Conservation (phyloP, 768 basidiomycete species). For the Pulveroboletus frians region DNA sequence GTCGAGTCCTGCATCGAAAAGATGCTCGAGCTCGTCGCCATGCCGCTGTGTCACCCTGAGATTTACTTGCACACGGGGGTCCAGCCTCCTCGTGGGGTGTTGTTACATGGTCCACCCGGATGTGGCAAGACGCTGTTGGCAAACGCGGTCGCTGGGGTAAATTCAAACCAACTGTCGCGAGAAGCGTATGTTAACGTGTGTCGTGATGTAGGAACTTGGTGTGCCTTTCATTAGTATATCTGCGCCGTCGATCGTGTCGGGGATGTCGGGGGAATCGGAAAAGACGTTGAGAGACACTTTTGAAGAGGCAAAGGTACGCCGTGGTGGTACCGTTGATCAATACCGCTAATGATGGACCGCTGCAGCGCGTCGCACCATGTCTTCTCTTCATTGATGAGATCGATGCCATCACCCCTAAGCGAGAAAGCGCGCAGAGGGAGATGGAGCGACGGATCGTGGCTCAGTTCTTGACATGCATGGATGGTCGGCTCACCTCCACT, state of each 20-base stretch:
- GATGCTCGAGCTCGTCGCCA: constrained; percentile 92
- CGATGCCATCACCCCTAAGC: constrained; percentile 94
- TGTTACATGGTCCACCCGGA: constrained; percentile 93
- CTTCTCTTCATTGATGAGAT: constrained; percentile 97
- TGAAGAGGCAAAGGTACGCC: constrained; percentile 85
- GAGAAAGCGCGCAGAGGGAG: constrained; percentile 96
- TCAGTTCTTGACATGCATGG: constrained; percentile 97
- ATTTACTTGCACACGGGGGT: constrained; percentile 92
- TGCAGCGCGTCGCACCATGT: constrained; percentile 83
- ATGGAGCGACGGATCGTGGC: constrained; percentile 98
- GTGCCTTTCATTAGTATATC: constrained; percentile 93
- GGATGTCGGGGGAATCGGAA: constrained; percentile 98
- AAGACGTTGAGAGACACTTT: constrained; percentile 95
- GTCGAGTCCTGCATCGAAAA: constrained; percentile 83
- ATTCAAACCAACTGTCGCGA: constrained; percentile 20
- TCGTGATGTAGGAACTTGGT: constrained; percentile 65
- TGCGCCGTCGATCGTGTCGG: constrained; percentile 92
- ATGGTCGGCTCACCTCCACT: constrained; percentile 54
- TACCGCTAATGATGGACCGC: background rate
- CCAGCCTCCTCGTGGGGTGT: constrained; percentile 84
- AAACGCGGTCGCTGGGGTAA: constrained; percentile 90
- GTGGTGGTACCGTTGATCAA: background rate
- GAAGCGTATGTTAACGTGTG: background rate
- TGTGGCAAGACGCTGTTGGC: constrained; percentile 96
- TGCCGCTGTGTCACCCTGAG: constrained; percentile 94